Evolutionary conservation across 2,329 filamentous ascomycete species (phyloP).

Genomic region (Xylaria sp.): DNA sequence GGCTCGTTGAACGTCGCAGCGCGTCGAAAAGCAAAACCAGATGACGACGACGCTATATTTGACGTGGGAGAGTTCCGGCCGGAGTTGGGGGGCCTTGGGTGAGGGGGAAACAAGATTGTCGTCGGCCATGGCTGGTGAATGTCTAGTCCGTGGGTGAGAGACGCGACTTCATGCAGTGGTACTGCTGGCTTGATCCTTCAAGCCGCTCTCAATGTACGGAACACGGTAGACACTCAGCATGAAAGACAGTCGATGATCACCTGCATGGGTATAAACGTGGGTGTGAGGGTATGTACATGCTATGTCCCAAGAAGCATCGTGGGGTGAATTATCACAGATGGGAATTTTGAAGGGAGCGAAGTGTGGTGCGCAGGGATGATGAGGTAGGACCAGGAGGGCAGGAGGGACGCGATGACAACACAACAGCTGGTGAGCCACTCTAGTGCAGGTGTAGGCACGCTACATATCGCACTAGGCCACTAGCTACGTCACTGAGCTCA

Average conservation of each 20-base stretch:
- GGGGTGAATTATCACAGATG: not conserved
- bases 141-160: not conserved
- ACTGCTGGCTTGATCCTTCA: not conserved
- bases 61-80: constrained; percentile 12
- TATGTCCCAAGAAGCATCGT: not conserved
- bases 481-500: not conserved
- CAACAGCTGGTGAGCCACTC: not conserved
- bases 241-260: not conserved
- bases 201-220: not conserved
- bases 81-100: constrained; percentile 19
- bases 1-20: constrained; percentile 38
- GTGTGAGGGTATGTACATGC: not conserved
- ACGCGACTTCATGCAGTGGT: constrained; percentile 19
- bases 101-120: constrained; percentile 25
- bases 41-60: constrained; percentile 22
- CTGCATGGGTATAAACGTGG: not conserved
- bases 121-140: constrained; percentile 28
- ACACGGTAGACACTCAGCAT: constrained; percentile 1
- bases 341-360: not conserved
- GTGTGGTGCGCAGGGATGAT: not conserved
- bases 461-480: too few species aligned
- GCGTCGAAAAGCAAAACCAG: constrained; percentile 38
- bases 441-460: not conserved
- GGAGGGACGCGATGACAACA: not conserved
- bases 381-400: not conserved